These are phyloP conservation scores for Mycena sp. DNA, from an alignment of 1,284 basidiomycete species.

Conservation along the genomic window DNA sequence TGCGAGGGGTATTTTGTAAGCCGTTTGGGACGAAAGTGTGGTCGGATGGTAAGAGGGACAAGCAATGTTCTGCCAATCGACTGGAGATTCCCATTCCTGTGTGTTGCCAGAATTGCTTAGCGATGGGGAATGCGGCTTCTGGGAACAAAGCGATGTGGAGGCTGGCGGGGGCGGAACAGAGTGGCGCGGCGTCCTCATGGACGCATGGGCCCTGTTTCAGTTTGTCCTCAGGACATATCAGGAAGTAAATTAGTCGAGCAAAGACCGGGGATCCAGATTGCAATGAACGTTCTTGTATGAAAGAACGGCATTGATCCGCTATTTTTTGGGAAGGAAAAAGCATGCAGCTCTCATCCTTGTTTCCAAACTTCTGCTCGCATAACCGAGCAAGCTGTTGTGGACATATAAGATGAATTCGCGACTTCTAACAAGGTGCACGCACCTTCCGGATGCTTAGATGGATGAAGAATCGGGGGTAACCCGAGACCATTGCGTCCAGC, in stretches of 20 bases:
- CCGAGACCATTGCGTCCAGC: slow-evolving; percentile 84
- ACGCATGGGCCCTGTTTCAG: slow-evolving; percentile 41
- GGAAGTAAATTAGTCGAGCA: slow-evolving; percentile 78
- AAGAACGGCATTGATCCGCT: slow-evolving; percentile 81
- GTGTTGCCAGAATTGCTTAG: slow-evolving; percentile 65
- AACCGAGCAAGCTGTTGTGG: slow-evolving; percentile 75
- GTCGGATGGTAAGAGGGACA: slow-evolving; percentile 23
- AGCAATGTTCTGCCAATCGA: slow-evolving; percentile 31
- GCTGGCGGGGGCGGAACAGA: slow-evolving; percentile 53
- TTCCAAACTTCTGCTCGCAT: slow-evolving; percentile 83
- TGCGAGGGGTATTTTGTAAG: slow-evolving; percentile 87
- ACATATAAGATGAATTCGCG: background rate
- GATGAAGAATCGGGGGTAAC: slow-evolving; percentile 98
- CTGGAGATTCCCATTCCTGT: slow-evolving; percentile 31
- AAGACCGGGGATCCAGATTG: slow-evolving; percentile 52
- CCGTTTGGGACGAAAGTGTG: slow-evolving; percentile 52
- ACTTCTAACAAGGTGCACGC: slow-evolving; percentile 37
- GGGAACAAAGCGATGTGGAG: slow-evolving; percentile 44
- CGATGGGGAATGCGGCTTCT: slow-evolving; percentile 68
- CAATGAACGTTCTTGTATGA: slow-evolving; percentile 68
- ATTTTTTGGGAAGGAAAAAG: slow-evolving; percentile 80
- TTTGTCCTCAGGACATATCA: slow-evolving; percentile 71
- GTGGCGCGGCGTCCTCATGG: slow-evolving; percentile 34
- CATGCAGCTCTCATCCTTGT: slow-evolving; percentile 76
- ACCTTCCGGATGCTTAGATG: slow-evolving; percentile 91